Conservation (phyloP, 1,284 basidiomycete species). For the Sporisorium graminicola region DNA sequence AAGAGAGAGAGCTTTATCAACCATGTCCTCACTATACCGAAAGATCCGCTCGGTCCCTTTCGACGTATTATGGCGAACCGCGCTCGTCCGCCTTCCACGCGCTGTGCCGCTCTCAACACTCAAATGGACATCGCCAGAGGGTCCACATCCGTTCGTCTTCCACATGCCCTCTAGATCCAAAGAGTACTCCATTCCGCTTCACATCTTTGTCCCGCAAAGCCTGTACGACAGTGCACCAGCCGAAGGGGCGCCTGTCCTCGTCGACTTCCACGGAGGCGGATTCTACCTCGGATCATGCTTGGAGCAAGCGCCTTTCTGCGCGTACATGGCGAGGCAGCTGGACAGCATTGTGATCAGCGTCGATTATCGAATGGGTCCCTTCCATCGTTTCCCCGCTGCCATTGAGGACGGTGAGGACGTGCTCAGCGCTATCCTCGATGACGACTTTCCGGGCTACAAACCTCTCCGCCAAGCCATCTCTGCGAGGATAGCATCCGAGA, state of each 20-base stretch:
- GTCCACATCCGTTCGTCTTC: slow-evolving; percentile 51
- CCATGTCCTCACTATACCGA: slow-evolving; percentile 38
- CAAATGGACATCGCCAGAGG: slow-evolving; percentile 50
- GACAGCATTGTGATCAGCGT: slow-evolving; percentile 53
- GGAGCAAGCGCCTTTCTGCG: slow-evolving; percentile 58
- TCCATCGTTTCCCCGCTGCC: slow-evolving; percentile 61
- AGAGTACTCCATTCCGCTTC: slow-evolving; percentile 48
- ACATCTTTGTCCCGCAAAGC: slow-evolving; percentile 48
- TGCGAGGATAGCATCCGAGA: slow-evolving; percentile 27
- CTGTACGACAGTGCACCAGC: slow-evolving; percentile 22
- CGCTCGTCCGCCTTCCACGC: slow-evolving; percentile 46
- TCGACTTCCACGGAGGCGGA: slow-evolving; percentile 63
- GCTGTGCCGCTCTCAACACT: slow-evolving; percentile 43
- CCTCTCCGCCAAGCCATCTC: slow-evolving; percentile 35
- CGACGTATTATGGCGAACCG: slow-evolving; percentile 47
- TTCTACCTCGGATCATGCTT: slow-evolving; percentile 57
- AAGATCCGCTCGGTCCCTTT: slow-evolving; percentile 46
- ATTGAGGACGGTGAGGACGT: slow-evolving; percentile 59
- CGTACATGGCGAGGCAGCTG: slow-evolving; percentile 40
- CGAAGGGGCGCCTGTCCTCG: slow-evolving; percentile 37
- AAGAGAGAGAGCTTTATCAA: slow-evolving; percentile 1
- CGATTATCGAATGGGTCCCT: slow-evolving; percentile 64
- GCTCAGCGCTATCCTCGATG: slow-evolving; percentile 45
- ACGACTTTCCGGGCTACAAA: slow-evolving; percentile 29
- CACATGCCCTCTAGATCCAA: slow-evolving; percentile 43